Percentiles rank a stretch among this genome's conserved stretches.
Conservation (phyloP, 306 rosid species). For the Ochetophila trinervis region DNA sequence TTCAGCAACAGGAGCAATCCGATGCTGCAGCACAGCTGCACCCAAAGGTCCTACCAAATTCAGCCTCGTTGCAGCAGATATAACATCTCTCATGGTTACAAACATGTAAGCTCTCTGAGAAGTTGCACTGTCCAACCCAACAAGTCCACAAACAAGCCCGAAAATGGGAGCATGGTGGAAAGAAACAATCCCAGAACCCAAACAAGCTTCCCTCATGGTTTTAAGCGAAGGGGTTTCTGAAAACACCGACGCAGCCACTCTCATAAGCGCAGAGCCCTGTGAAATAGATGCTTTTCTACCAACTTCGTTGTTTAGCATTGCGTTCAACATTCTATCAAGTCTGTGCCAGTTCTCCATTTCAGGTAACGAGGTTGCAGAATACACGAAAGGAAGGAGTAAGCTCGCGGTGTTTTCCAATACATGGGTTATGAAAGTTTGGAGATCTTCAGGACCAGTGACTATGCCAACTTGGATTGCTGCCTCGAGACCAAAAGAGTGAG, state of each 20-base stretch:
- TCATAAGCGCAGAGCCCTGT: conserved; percentile 81
- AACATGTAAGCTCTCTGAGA: conserved; percentile 85
- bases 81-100: conserved; percentile 70
- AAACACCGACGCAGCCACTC: conserved; percentile 72
- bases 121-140: conserved; percentile 52
- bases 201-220: conserved; percentile 51
- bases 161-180: conserved; percentile 84
- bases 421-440: conserved; percentile 58
- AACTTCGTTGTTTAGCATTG: conserved; percentile 71
- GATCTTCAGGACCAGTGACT: conserved; percentile 55
- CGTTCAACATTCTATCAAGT: conserved; percentile 63
- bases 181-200: conserved; percentile 40
- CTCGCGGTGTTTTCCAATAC: conserved; percentile 76
- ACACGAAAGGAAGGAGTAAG: conserved; percentile 78
- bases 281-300: conserved; percentile 73
- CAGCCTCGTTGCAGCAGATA: conserved; percentile 89
- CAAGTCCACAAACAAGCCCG: conserved; percentile 65
- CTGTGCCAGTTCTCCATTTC: conserved; percentile 51
- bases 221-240: conserved; percentile 63
- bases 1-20: conserved; percentile 61
- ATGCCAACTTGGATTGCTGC: conserved; percentile 73
- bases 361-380: conserved; percentile 55
- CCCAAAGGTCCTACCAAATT: conserved; percentile 80
- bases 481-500: conserved; percentile 73
- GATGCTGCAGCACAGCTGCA: conserved; percentile 80